Evolutionary conservation across 768 basidiomycete genomes (phyloP).

Genomic region (Pisolithus tinctorius): DNA sequence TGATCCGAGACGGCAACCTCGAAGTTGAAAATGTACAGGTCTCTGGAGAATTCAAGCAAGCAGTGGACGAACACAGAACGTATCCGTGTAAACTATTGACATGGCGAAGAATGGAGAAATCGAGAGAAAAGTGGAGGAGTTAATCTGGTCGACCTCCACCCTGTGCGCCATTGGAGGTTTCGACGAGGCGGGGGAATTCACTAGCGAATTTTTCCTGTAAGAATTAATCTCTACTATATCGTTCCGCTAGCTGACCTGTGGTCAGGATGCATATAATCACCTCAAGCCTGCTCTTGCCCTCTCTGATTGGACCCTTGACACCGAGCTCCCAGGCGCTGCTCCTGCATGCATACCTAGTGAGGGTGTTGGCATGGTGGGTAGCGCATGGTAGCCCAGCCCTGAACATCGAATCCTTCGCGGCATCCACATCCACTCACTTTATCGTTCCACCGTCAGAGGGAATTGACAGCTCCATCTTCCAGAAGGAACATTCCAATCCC

Average conservation of each 20-base stretch:
- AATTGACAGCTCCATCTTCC: background rate
- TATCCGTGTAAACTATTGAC: slow-evolving; percentile 36
- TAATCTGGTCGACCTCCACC: slow-evolving; percentile 49
- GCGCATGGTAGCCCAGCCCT: slow-evolving; percentile 23
- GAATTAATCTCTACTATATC: background rate
- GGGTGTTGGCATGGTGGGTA: slow-evolving; percentile 23
- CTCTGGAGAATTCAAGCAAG: slow-evolving; percentile 12
- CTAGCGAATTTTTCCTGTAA: slow-evolving; percentile 45
- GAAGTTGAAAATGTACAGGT: slow-evolving; percentile 3
- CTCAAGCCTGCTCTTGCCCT: slow-evolving; percentile 24
- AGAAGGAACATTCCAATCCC: slow-evolving; percentile 17
- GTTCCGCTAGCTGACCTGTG: background rate
- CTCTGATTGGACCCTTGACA: slow-evolving; percentile 13
- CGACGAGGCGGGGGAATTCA: slow-evolving; percentile 43
- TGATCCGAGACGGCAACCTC: slow-evolving; percentile 41
- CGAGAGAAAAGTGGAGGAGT: slow-evolving; percentile 55
- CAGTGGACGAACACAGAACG: background rate
- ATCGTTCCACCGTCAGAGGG: background rate
- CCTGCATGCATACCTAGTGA: slow-evolving; percentile 23
- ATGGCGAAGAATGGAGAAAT: slow-evolving; percentile 30
- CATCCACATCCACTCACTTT: slow-evolving; percentile 11
- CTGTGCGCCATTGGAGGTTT: slow-evolving; percentile 53
- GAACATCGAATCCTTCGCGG: slow-evolving; percentile 27
- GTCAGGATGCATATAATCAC: slow-evolving; percentile 25
- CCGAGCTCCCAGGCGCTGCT: slow-evolving; percentile 17